phyloP scores from a whole-genome alignment of 345 rosid species.

The Pistacia integerrima region DNA sequence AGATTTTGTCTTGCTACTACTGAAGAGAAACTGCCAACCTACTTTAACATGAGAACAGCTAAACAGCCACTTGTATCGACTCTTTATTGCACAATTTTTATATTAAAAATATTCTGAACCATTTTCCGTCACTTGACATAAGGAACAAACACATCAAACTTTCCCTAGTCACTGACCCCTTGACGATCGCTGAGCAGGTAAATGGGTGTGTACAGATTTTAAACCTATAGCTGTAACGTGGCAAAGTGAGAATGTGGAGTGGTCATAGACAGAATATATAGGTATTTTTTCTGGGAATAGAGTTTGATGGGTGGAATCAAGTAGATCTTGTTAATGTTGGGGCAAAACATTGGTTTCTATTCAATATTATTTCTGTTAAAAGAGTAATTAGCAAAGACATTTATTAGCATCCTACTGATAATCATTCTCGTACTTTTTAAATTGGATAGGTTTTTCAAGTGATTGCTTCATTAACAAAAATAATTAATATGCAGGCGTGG shows the following conservation, averaged over 20 bases:
- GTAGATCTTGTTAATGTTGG: neutral
- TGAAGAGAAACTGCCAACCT: neutral
- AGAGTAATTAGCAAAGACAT: neutral
- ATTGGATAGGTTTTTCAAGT: neutral
- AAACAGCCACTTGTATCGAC: neutral
- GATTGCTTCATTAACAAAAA: neutral
- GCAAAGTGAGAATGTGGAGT: neutral
- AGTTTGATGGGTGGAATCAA: neutral
- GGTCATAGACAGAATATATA: neutral
- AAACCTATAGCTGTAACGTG: neutral
- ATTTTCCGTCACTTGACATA: neutral
- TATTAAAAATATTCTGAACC: neutral
- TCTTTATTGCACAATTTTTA: no score
- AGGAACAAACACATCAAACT: neutral
- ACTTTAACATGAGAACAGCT: neutral
- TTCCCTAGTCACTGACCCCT: neutral
- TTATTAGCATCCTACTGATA: neutral
- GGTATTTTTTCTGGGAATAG: neutral
- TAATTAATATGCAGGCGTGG: slow-evolving; percentile 41
- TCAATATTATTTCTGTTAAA: neutral
- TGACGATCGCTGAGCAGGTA: neutral
- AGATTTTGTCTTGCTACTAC: neutral
- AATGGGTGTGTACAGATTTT: neutral
- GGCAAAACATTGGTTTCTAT: neutral
- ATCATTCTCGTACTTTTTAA: neutral